phyloP scores from a whole-genome alignment of 2,329 filamentous ascomycete species.

The Plenodomus lindquistii region DNA sequence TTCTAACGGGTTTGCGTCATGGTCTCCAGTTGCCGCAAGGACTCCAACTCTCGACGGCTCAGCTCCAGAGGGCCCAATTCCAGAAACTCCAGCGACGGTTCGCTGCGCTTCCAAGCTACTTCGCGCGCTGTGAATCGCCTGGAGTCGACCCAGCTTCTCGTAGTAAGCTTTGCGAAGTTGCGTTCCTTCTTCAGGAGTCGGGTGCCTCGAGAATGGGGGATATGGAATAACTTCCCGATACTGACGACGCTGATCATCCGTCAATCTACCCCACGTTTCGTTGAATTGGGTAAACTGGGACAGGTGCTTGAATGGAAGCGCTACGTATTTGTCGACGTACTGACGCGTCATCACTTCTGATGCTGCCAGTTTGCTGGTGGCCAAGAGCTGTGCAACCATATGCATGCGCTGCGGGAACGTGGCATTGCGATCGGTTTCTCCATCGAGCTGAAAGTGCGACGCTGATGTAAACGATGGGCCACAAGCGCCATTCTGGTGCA shows the following conservation, averaged over 20 bases:
- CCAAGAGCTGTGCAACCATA: not conserved
- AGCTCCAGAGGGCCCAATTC: no score
- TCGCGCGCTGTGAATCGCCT: no score
- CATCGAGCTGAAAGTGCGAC: not conserved
- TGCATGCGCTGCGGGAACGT: constrained; percentile 8
- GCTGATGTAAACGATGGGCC: not conserved
- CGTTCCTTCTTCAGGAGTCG: no score
- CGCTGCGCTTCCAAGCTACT: no score
- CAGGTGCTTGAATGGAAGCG: not conserved
- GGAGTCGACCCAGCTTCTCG: no score
- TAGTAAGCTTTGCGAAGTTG: no score
- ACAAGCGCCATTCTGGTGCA: constrained; percentile 1
- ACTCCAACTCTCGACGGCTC: no score
- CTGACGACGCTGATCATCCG: not conserved
- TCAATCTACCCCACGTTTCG: not conserved
- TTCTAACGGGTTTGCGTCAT: no score
- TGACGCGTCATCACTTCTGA: constrained; percentile 2
- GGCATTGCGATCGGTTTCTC: constrained; percentile 1
- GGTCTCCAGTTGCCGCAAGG: no score
- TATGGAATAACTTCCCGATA: not conserved
- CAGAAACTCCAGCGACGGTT: no score
- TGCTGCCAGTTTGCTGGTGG: constrained; percentile 2
- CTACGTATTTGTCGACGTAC: constrained; percentile 2
- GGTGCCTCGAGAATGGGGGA: not conserved
- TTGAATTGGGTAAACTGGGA: not conserved